phyloP scores from a whole-genome alignment of 2,329 filamentous ascomycete species.

The Curvularia sp. region DNA sequence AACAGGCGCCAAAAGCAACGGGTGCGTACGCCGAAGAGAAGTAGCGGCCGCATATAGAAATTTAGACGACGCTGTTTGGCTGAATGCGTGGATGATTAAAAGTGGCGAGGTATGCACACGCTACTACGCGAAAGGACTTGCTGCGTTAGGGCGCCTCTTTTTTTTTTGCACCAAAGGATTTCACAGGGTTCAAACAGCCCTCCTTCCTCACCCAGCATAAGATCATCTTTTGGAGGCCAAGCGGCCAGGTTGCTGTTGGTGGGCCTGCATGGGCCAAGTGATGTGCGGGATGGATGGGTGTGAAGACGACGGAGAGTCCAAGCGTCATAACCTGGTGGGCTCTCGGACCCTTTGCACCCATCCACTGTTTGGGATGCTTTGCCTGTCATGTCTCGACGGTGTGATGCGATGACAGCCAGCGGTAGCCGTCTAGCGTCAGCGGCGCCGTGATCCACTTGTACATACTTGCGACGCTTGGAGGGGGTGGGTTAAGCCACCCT shows the following conservation, averaged over 20 bases:
- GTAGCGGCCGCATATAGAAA: slow-evolving; percentile 43
- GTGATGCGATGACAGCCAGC: slow-evolving; percentile 32
- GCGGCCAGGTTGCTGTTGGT: slow-evolving; percentile 37
- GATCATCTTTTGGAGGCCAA: slow-evolving; percentile 26
- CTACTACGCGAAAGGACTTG: slow-evolving; percentile 42
- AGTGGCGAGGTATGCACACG: slow-evolving; percentile 48
- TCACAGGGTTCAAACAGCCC: slow-evolving; percentile 38
- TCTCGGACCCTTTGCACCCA: slow-evolving; percentile 23
- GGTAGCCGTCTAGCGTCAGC: slow-evolving; percentile 41
- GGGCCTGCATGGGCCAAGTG: slow-evolving; percentile 47
- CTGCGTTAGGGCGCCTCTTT: slow-evolving; percentile 34
- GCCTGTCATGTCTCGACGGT: slow-evolving; percentile 30
- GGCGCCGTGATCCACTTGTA: slow-evolving; percentile 26
- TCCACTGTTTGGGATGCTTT: slow-evolving; percentile 28
- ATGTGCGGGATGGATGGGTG: slow-evolving; percentile 51
- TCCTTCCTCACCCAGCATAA: slow-evolving; percentile 28
- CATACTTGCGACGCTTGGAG: slow-evolving; percentile 17
- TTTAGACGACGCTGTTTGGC: slow-evolving; percentile 45
- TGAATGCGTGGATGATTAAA: slow-evolving; percentile 49
- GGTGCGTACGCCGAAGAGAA: slow-evolving; percentile 39
- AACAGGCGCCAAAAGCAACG: slow-evolving; percentile 44
- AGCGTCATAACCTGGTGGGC: slow-evolving; percentile 32
- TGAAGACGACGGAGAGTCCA: slow-evolving; percentile 30
- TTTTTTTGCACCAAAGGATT: slow-evolving; percentile 40
- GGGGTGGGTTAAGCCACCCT: slow-evolving; percentile 12